phyloP scores from a whole-genome alignment of 2,329 filamentous ascomycete genomes.

The Pyrenochaeta sp. region DNA sequence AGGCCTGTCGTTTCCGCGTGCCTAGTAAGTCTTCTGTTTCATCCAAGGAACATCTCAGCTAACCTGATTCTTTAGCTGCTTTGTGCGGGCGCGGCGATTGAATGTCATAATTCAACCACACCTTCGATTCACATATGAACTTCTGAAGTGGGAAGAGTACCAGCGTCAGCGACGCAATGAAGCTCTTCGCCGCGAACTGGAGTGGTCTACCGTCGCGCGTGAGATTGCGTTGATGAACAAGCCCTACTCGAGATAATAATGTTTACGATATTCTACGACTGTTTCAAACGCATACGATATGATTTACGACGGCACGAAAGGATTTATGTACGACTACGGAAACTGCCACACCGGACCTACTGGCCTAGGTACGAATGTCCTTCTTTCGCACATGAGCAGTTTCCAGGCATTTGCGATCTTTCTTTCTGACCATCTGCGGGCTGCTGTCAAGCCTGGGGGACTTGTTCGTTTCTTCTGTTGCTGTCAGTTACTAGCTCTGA shows the following conservation, averaged over 20 bases:
- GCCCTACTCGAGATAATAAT: constrained; percentile 77
- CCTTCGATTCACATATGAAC: constrained; percentile 88
- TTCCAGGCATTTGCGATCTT: constrained; percentile 12
- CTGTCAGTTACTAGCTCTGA: not conserved
- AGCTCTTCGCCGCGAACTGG: constrained; percentile 76
- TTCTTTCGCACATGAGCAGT: constrained; percentile 10
- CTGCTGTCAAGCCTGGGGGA: not conserved
- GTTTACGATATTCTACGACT: constrained; percentile 7
- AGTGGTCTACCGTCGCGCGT: constrained; percentile 87
- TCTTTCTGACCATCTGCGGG: not conserved
- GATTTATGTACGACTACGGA: constrained; percentile 31
- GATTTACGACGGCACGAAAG: constrained; percentile 31
- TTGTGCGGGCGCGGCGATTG: constrained; percentile 86
- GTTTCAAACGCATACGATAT: constrained; percentile 17
- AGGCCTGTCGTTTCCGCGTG: constrained; percentile 83
- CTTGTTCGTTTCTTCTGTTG: not conserved
- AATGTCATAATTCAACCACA: constrained; percentile 99
- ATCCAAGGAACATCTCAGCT: constrained; percentile 7
- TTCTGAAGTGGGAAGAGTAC: constrained; percentile 93
- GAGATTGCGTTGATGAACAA: constrained; percentile 97
- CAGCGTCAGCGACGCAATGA: constrained; percentile 66
- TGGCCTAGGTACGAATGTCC: constrained; percentile 11
- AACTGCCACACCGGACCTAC: constrained; percentile 12
- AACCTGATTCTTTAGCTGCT: constrained; percentile 67
- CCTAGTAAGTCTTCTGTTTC: constrained; percentile 68